Evolutionary conservation across 805 yeast species (phyloP).

Genomic region (Wickerhamomyces strasburgensis): DNA sequence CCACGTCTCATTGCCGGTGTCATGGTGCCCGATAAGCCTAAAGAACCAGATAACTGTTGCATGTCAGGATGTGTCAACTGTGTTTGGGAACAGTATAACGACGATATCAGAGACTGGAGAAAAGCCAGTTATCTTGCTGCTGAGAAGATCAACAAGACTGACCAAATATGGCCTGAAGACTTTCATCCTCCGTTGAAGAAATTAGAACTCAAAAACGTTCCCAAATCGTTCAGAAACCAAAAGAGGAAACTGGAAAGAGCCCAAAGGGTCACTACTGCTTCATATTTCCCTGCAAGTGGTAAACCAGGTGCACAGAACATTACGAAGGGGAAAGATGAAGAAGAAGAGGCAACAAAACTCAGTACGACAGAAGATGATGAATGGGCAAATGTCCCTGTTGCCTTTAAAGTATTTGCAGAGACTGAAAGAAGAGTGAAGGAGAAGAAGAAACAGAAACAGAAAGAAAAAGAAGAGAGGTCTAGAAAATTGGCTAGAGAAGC

Average conservation of each 20-base stretch:
- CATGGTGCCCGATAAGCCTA: conserved; percentile 75
- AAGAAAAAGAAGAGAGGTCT: conserved; percentile 17
- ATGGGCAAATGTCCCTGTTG: conserved; percentile 63
- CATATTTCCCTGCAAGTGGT: conserved; percentile 31
- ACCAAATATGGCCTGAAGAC: conserved; percentile 57
- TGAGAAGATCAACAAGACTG: conserved; percentile 34
- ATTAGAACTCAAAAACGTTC: conserved; percentile 39
- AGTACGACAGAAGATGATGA: conserved; percentile 37
- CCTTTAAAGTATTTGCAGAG: conserved; percentile 77
- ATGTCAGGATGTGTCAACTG: conserved; percentile 97
- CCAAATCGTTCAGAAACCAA: conserved; percentile 30
- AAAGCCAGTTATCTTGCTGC: conserved; percentile 55
- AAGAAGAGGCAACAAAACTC: conserved; percentile 26
- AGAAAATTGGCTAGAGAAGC: conserved; percentile 6
- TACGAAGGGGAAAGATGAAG: conserved; percentile 18
- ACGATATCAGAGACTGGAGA: conserved; percentile 84
- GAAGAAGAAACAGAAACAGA: conserved; percentile 13
- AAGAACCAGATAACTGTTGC: conserved; percentile 93
- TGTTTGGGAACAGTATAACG: conserved; percentile 92
- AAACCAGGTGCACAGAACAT: conserved; percentile 29
- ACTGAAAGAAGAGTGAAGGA: conserved; percentile 63
- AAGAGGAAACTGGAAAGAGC: conserved; percentile 23
- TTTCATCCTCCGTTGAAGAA: conserved; percentile 52
- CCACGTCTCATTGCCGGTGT: conserved; percentile 52
- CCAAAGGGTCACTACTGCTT: conserved; percentile 23